A percentile compares a stretch with the other conserved stretches of the same genome.
Conservation (phyloP, 768 basidiomycete genomes). For the Mycena sanguinolenta region DNA sequence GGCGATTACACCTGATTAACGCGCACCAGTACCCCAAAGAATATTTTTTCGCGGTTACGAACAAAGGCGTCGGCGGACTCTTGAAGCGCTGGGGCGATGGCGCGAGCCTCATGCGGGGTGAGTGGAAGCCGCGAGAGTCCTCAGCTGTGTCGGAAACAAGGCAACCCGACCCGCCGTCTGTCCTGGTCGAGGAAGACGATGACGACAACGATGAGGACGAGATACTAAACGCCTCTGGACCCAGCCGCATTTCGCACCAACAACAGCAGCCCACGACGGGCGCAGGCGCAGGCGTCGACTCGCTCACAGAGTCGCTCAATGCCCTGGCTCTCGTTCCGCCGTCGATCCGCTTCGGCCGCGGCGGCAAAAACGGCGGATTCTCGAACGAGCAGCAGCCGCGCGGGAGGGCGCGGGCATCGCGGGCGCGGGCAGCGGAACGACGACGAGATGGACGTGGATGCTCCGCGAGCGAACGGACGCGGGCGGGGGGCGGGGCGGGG, state of each 20-base stretch:
- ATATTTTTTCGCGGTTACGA: constrained; percentile 92
- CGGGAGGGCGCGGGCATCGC: constrained; percentile 13
- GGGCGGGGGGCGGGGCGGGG: constrained; percentile 22
- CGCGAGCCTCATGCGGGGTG: constrained; percentile 79
- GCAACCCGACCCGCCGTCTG: neutral
- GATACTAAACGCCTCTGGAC: neutral
- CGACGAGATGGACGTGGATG: constrained; percentile 33
- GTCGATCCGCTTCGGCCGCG: constrained; percentile 81
- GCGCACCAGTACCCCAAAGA: constrained; percentile 89
- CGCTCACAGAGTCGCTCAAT: constrained; percentile 60
- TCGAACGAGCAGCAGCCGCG: constrained; percentile 35
- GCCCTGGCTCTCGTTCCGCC: constrained; percentile 73
- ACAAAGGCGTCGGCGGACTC: constrained; percentile 89
- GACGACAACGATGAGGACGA: constrained; percentile 44
- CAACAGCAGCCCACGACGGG: constrained; percentile 35
- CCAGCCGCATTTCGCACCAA: constrained; percentile 27
- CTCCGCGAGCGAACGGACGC: neutral
- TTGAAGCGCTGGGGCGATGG: constrained; percentile 88
- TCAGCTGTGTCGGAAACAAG: neutral
- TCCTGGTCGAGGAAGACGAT: constrained; percentile 43
- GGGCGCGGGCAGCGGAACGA: constrained; percentile 24
- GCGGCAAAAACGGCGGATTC: constrained; percentile 70
- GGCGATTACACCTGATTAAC: constrained; percentile 86
- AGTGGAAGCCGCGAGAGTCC: constrained; percentile 66
- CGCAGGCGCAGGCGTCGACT: constrained; percentile 54